Conservation (phyloP, 768 basidiomycete species). For the Grammothele lineata region DNA sequence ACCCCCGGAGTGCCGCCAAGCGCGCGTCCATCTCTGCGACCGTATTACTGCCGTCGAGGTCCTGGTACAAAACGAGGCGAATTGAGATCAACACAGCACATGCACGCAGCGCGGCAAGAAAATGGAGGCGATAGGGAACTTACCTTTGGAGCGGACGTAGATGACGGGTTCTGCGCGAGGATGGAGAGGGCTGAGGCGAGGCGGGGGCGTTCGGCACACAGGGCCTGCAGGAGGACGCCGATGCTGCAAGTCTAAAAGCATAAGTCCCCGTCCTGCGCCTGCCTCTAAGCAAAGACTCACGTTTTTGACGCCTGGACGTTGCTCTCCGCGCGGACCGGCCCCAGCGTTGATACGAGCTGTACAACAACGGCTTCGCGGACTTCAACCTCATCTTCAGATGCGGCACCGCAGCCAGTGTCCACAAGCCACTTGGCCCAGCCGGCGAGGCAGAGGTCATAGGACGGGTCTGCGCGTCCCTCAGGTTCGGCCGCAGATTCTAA, state of each 20-base stretch:
- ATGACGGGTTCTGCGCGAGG: slow-evolving; percentile 1
- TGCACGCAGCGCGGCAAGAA: not conserved
- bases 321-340: slow-evolving; percentile 28
- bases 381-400: slow-evolving; percentile 31
- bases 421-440: slow-evolving; percentile 68
- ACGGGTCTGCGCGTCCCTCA: slow-evolving; percentile 26
- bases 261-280: too few species aligned
- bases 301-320: slow-evolving; percentile 24
- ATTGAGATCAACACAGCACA: not conserved
- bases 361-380: slow-evolving; percentile 43
- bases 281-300: slow-evolving; percentile 36
- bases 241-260: too few species aligned
- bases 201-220: slow-evolving; percentile 33
- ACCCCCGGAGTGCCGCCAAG: slow-evolving; percentile 33
- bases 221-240: slow-evolving; percentile 36
- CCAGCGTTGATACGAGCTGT: slow-evolving; percentile 44
- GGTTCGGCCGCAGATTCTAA: not conserved
- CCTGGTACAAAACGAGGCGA: slow-evolving; percentile 27
- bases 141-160: too few species aligned
- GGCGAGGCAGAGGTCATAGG: slow-evolving; percentile 57
- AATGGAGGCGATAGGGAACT: too few species aligned
- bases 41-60: slow-evolving; percentile 44
- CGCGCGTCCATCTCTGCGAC: slow-evolving; percentile 55
- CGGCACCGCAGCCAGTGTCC: slow-evolving; percentile 32
- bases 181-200: slow-evolving; percentile 11